Conservation (phyloP, 2,329 filamentous ascomycete species). For the Dactylonectria macrodidyma region DNA sequence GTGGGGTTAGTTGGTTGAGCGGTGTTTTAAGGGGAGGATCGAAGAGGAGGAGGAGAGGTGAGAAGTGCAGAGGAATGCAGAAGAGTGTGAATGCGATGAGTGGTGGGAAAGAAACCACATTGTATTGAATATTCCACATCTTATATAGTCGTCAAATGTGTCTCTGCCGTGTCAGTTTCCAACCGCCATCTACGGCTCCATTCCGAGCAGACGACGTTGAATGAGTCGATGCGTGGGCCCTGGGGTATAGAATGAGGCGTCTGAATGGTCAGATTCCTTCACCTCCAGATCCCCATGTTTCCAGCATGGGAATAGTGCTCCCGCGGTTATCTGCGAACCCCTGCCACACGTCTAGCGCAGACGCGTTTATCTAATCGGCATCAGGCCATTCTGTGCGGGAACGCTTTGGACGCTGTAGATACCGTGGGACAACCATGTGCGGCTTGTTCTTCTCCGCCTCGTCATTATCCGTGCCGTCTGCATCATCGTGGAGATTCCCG, state of each 20-base stretch:
- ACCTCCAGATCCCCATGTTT: neutral
- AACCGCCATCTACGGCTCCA: neutral
- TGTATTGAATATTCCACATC: neutral
- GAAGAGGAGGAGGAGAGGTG: neutral
- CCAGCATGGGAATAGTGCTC: constrained; percentile 12
- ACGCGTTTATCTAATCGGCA: constrained; percentile 28
- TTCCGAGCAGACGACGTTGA: neutral
- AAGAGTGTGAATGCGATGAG: neutral
- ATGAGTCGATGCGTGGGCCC: constrained; percentile 8
- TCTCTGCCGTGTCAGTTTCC: neutral
- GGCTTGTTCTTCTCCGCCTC: neutral
- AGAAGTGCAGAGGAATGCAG: no score
- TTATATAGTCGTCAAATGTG: neutral
- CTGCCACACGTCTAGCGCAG: constrained; percentile 7
- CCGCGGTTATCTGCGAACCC: constrained; percentile 27
- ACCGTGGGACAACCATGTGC: no score
- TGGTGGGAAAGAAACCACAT: neutral
- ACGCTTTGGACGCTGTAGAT: neutral
- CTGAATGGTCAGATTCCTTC: constrained; percentile 11
- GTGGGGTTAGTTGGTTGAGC: neutral
- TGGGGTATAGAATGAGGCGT: neutral
- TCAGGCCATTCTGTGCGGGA: constrained; percentile 14
- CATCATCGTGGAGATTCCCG: neutral
- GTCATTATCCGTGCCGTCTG: neutral
- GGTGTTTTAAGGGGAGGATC: neutral